Conservation (phyloP, 2,329 filamentous ascomycete species). For the Penicillium occitanis region DNA sequence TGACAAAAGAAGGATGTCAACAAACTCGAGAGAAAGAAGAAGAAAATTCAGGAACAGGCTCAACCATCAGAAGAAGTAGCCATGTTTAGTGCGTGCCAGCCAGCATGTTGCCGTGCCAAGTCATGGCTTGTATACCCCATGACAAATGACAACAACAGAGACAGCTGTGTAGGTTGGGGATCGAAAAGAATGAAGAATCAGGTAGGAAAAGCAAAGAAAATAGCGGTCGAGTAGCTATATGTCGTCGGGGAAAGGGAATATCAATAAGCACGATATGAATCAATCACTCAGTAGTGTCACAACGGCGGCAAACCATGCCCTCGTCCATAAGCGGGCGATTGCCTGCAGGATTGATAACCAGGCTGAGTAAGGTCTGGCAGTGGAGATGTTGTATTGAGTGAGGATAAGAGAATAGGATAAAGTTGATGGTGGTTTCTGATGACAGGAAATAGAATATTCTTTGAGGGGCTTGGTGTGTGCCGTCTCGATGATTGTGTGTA, state of each 20-base stretch:
- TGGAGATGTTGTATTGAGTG: neutral
- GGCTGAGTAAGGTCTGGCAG: neutral
- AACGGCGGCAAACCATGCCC: neutral
- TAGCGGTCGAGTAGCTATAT: neutral
- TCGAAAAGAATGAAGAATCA: neutral
- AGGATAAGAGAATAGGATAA: neutral
- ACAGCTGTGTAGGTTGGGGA: neutral
- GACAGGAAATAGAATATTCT: neutral
- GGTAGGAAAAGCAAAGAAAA: neutral
- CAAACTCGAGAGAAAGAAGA: neutral
- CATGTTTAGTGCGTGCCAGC: neutral
- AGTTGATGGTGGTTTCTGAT: neutral
- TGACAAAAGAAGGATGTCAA: neutral
- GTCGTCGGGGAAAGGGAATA: neutral
- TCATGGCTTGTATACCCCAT: slow-evolving; percentile 2
- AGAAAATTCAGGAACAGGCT: neutral
- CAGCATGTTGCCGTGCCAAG: slow-evolving; percentile 12
- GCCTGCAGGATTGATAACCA: neutral
- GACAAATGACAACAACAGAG: slow-evolving; percentile 1
- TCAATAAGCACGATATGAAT: neutral
- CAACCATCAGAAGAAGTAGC: neutral
- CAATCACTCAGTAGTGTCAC: slow-evolving; percentile 1
- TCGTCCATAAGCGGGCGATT: neutral
- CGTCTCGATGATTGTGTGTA: neutral
- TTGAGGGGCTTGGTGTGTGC: neutral